Evolutionary conservation across 2,329 filamentous ascomycete genomes (phyloP).

Genomic region (Alternaria brassicicola): DNA sequence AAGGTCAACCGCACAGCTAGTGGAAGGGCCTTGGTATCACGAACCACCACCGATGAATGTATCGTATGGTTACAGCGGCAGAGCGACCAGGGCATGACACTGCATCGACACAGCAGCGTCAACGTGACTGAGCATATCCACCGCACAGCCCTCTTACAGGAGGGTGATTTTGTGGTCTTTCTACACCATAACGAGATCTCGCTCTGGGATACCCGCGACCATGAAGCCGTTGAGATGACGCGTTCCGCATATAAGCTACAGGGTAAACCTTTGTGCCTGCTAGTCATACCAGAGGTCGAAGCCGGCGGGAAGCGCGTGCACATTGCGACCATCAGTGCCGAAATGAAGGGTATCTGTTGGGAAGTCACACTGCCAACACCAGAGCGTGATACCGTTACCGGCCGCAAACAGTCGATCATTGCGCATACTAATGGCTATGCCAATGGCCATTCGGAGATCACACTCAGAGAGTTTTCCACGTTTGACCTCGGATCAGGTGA

Average conservation of each 20-base stretch:
- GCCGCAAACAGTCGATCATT: constrained; percentile 33
- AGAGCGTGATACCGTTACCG: constrained; percentile 34
- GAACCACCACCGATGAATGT: constrained; percentile 77
- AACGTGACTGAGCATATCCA: constrained; percentile 74
- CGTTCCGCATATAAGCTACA: constrained; percentile 63
- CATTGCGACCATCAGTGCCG: constrained; percentile 81
- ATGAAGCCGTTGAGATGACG: constrained; percentile 64
- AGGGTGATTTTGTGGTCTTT: constrained; percentile 81
- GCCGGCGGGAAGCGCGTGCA: constrained; percentile 62
- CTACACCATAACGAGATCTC: constrained; percentile 73
- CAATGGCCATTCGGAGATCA: constrained; percentile 45
- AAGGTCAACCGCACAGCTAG: constrained; percentile 87
- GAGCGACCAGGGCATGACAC: constrained; percentile 56
- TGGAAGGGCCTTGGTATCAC: constrained; percentile 79
- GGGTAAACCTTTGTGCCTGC: constrained; percentile 79
- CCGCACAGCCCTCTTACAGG: constrained; percentile 76
- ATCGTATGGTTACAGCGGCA: constrained; percentile 79
- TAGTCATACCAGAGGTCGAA: constrained; percentile 72
- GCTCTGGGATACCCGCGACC: constrained; percentile 77
- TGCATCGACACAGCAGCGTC: constrained; percentile 72
- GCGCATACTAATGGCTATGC: constrained; percentile 36
- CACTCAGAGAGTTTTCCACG: constrained; percentile 69
- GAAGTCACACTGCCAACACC: constrained; percentile 67
- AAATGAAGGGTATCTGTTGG: constrained; percentile 82
- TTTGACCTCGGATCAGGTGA: constrained; percentile 68